phyloP scores from a whole-genome alignment of 1,139 yeast genomes.

The Blastobotrys malaysiensis region DNA sequence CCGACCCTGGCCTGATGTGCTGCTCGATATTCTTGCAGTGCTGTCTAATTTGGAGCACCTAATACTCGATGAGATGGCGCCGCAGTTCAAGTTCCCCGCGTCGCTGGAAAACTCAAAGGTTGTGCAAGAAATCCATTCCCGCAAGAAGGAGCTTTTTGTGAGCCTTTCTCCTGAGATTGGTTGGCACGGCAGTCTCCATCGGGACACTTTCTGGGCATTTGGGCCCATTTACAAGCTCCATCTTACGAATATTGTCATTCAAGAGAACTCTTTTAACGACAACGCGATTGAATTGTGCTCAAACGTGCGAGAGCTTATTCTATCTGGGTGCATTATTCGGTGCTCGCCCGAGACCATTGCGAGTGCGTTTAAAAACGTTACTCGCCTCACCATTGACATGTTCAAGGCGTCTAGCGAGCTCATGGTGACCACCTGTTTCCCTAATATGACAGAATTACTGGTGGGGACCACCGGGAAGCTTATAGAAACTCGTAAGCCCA shows the following conservation, averaged over 20 bases:
- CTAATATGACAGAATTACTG: conserved; percentile 1
- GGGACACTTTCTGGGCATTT: conserved; percentile 14
- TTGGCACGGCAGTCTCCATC: conserved; percentile 11
- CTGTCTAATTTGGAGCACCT: conserved; percentile 16
- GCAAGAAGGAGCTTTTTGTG: conserved; percentile 4
- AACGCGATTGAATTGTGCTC: background rate
- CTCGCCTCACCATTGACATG: background rate
- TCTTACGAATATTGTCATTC: conserved; percentile 9
- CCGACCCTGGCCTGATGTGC: conserved; percentile 16
- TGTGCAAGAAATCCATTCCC: background rate
- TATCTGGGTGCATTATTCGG: conserved; percentile 11
- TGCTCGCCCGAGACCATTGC: conserved; percentile 2
- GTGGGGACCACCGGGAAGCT: background rate
- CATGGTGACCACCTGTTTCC: conserved; percentile 2
- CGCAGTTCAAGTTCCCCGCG: conserved; percentile 14
- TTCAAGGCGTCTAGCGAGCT: background rate
- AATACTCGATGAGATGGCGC: conserved; percentile 17
- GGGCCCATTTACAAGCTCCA: conserved; percentile 11
- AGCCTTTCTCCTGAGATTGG: conserved; percentile 14
- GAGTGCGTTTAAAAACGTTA: background rate
- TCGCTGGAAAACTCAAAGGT: conserved; percentile 6
- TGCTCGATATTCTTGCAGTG: conserved; percentile 14
- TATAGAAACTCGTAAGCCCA: background rate
- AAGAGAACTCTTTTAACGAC: conserved; percentile 4
- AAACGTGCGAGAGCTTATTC: conserved; percentile 2